phyloP scores from a whole-genome alignment of 345 rosid species.

The Garcia nutans region DNA sequence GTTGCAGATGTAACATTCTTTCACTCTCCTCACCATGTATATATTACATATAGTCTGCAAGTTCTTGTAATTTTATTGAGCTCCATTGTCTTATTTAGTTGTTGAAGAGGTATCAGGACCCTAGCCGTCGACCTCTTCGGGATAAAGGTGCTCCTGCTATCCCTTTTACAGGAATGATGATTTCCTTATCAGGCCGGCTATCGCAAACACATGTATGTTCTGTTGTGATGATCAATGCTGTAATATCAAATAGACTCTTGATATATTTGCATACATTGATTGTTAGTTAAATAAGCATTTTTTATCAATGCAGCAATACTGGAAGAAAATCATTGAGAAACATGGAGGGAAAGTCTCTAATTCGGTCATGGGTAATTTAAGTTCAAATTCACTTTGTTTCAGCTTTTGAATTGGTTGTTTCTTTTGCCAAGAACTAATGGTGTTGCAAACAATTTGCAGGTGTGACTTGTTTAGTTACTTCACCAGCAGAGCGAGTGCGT shows the following conservation, averaged over 20 bases:
- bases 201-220: slow-evolving; percentile 58
- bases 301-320: slow-evolving; percentile 50
- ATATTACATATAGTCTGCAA: background rate
- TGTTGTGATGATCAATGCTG: background rate
- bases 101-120: slow-evolving; percentile 62
- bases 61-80: background rate
- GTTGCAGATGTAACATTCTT: slow-evolving; percentile 44
- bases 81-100: slow-evolving; percentile 29
- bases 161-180: slow-evolving; percentile 62
- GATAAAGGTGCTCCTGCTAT: slow-evolving; percentile 44
- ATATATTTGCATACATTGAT: background rate
- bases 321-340: slow-evolving; percentile 57
- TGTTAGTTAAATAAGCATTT: background rate
- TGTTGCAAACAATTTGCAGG: slow-evolving; percentile 27
- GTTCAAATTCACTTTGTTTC: background rate
- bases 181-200: slow-evolving; percentile 68
- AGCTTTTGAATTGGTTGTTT: background rate
- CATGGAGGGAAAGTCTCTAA: slow-evolving; percentile 62
- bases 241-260: background rate
- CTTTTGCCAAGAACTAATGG: background rate
- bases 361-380: slow-evolving; percentile 43
- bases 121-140: slow-evolving; percentile 43
- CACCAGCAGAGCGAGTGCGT: slow-evolving; percentile 58
- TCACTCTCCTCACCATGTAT: background rate
- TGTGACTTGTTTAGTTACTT: slow-evolving; percentile 58